Conservation (phyloP, 805 yeast species). For the Ogataea ganodermae region DNA sequence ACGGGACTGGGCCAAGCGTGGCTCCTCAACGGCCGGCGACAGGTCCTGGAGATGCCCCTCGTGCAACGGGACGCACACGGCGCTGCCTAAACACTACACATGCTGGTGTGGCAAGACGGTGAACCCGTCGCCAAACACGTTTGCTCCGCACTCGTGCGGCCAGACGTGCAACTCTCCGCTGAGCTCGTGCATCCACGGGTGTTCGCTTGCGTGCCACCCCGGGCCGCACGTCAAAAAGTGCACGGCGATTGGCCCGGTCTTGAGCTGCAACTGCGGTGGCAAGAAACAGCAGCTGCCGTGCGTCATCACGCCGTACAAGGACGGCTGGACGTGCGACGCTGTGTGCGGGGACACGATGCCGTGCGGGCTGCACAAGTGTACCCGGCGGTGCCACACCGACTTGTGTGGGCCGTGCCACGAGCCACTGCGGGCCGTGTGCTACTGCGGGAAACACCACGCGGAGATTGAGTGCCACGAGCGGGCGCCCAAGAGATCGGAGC, state of each 20-base stretch:
- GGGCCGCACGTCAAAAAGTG: slow-evolving; percentile 82
- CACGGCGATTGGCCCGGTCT: slow-evolving; percentile 71
- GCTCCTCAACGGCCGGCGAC: slow-evolving; percentile 60
- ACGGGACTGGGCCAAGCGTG: slow-evolving; percentile 80
- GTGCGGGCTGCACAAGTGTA: slow-evolving; percentile 71
- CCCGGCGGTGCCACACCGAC: slow-evolving; percentile 70
- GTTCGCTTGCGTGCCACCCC: slow-evolving; percentile 80
- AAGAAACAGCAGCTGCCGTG: slow-evolving; percentile 68
- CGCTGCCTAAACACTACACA: slow-evolving; percentile 57
- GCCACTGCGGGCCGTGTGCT: slow-evolving; percentile 54
- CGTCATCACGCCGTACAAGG: slow-evolving; percentile 63
- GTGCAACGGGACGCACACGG: slow-evolving; percentile 54
- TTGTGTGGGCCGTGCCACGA: slow-evolving; percentile 75
- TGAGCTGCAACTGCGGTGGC: slow-evolving; percentile 76
- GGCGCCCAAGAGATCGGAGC: slow-evolving; percentile 37
- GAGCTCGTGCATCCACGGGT: slow-evolving; percentile 66
- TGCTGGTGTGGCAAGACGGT: slow-evolving; percentile 90
- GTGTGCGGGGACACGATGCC: slow-evolving; percentile 65
- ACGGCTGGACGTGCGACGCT: slow-evolving; percentile 68
- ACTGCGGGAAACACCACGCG: slow-evolving; percentile 65
- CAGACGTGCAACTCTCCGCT: slow-evolving; percentile 68
- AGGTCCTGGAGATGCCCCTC: slow-evolving; percentile 86
- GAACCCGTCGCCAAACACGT: slow-evolving; percentile 60
- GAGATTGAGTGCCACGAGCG: slow-evolving; percentile 47
- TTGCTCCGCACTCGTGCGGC: slow-evolving; percentile 86